These are phyloP conservation scores for Taxillus chinensis DNA, from an alignment of 164 flowering plant species.

Conservation along the genomic window DNA sequence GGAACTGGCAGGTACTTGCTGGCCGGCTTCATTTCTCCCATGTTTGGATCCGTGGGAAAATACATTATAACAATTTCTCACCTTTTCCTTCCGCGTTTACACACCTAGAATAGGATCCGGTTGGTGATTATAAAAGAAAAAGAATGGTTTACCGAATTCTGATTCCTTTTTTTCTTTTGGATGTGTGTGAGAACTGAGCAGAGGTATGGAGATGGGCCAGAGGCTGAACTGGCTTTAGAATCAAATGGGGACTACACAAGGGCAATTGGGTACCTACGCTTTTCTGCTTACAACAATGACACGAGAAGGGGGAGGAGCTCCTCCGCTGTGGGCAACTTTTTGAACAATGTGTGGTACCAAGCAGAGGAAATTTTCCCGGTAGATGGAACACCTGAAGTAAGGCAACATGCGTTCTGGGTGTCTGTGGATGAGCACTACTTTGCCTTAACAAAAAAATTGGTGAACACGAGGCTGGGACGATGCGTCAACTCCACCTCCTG, in stretches of 20 bases:
- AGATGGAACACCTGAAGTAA: conserved; percentile 46
- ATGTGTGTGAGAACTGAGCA: conserved; percentile 16
- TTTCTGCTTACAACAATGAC: conserved; percentile 26
- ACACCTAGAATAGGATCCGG: too few species aligned
- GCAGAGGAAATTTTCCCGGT: conserved; percentile 65
- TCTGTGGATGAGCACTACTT: conserved; percentile 34
- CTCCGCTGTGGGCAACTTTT: conserved; percentile 19
- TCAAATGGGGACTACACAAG: conserved; percentile 59
- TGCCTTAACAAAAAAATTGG: conserved; percentile 15
- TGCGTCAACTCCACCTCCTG: conserved; percentile 43
- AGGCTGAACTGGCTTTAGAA: conserved; percentile 43
- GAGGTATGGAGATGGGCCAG: conserved; percentile 66
- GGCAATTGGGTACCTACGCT: conserved; percentile 35
- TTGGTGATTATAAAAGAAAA: too few species aligned
- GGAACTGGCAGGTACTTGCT: conserved; percentile 68
- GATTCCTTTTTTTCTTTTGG: too few species aligned
- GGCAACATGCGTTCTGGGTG: conserved; percentile 66
- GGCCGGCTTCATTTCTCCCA: too few species aligned
- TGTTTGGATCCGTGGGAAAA: too few species aligned
- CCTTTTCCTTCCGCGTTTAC: too few species aligned
- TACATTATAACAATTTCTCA: too few species aligned
- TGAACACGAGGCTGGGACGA: conserved; percentile 31
- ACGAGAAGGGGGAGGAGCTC: background rate
- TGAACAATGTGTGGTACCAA: conserved; percentile 74
- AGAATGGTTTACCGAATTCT: too few species aligned